Percentiles rank a stretch among this genome's conserved stretches.
phyloP scores from a whole-genome alignment of 2,329 filamentous ascomycete species.

The Xylaria sp. region DNA sequence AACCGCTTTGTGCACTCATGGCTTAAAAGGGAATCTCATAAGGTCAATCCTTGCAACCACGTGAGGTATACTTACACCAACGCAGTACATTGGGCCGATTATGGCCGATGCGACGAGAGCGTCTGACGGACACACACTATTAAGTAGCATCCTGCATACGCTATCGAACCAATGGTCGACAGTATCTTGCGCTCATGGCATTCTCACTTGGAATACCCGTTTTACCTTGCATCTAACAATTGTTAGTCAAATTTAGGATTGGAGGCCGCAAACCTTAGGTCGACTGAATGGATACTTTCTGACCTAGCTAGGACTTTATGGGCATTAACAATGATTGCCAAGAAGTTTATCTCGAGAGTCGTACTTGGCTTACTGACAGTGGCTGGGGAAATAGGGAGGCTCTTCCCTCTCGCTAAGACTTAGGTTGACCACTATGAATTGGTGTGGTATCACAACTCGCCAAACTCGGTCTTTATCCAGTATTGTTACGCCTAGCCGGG shows the following conservation, averaged over 20 bases:
- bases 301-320: not conserved
- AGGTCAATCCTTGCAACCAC: constrained; percentile 12
- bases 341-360: not conserved
- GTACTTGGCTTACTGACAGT: not conserved
- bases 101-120: not conserved
- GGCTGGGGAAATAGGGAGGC: not conserved
- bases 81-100: not conserved
- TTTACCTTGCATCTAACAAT: not conserved
- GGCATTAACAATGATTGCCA: not conserved
- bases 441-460: not conserved
- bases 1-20: not conserved
- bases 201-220: not conserved
- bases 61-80: constrained; percentile 1
- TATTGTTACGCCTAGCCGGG: not conserved
- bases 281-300: not conserved
- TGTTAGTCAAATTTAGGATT: not conserved
- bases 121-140: no score
- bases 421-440: not conserved
- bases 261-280: not conserved
- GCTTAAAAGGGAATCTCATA: not conserved
- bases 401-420: not conserved
- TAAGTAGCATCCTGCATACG: not conserved
- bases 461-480: constrained; percentile 1
- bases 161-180: not conserved
- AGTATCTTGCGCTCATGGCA: not conserved